Evolutionary conservation across 1,284 basidiomycete species (phyloP).

Genomic region (Marasmius sp.): DNA sequence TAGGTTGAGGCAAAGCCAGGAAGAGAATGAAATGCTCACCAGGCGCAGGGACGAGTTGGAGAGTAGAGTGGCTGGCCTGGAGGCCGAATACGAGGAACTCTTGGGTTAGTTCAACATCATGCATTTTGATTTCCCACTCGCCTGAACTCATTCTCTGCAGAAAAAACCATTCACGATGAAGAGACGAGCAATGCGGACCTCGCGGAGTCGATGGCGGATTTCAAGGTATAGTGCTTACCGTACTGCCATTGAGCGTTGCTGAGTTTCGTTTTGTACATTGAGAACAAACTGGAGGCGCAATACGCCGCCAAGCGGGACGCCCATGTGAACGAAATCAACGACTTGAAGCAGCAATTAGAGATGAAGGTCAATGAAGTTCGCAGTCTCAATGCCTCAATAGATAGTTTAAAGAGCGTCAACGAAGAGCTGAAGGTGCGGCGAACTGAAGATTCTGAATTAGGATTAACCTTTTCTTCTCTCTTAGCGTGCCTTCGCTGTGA

Average conservation of each 20-base stretch:
- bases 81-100: slow-evolving; percentile 95
- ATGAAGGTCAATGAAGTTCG: slow-evolving; percentile 85
- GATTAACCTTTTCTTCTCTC: slow-evolving; percentile 1
- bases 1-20: slow-evolving; percentile 84
- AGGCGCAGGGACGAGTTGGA: slow-evolving; percentile 90
- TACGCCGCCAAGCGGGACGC: slow-evolving; percentile 92
- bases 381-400: slow-evolving; percentile 82
- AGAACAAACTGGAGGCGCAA: slow-evolving; percentile 94
- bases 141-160: slow-evolving; percentile 36
- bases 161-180: slow-evolving; percentile 84
- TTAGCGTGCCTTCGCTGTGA: slow-evolving; percentile 94
- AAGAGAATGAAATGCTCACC: slow-evolving; percentile 87
- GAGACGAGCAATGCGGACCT: slow-evolving; percentile 79
- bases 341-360: slow-evolving; percentile 91
- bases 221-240: slow-evolving; percentile 66
- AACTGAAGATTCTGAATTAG: neutral
- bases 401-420: slow-evolving; percentile 94
- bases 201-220: slow-evolving; percentile 81
- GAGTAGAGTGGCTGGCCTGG: slow-evolving; percentile 76
- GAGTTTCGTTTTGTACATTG: slow-evolving; percentile 16
- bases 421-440: slow-evolving; percentile 90
- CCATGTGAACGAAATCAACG: slow-evolving; percentile 82
- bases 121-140: slow-evolving; percentile 11
- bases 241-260: neutral
- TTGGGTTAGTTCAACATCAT: slow-evolving; percentile 58